Conservation (phyloP, 75 land plant genomes). For the Sequoia sempervirens region DNA sequence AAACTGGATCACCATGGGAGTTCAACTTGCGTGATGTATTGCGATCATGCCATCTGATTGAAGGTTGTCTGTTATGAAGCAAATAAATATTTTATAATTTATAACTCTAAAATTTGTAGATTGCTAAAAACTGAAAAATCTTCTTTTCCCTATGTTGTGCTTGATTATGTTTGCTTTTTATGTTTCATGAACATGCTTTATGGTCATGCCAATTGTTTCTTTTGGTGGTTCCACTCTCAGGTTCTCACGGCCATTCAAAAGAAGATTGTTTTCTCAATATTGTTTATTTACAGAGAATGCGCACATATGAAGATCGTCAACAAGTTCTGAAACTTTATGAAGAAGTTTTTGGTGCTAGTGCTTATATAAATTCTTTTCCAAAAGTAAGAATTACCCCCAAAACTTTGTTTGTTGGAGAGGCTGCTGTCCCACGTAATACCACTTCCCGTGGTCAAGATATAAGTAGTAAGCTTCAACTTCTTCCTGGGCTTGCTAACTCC, state of each 20-base stretch:
- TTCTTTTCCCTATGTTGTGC: not conserved
- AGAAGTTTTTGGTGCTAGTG: conserved; percentile 57
- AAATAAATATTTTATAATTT: not conserved
- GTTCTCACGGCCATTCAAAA: conserved; percentile 25
- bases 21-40: conserved; percentile 96
- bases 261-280: conserved; percentile 43
- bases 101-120: not conserved
- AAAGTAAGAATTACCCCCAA: conserved; percentile 38
- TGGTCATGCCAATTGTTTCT: not conserved
- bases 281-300: conserved; percentile 90
- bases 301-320: conserved; percentile 64
- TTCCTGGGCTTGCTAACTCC: conserved; percentile 53
- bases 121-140: not conserved
- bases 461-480: conserved; percentile 42
- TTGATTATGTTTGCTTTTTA: not conserved
- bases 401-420: conserved; percentile 49
- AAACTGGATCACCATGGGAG: conserved; percentile 95
- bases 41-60: conserved; percentile 76
- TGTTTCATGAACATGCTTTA: not conserved
- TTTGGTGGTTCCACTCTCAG: conserved; percentile 15
- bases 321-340: conserved; percentile 70
- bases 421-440: conserved; percentile 35
- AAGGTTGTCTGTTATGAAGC: conserved; percentile 34
- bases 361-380: conserved; percentile 53
- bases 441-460: conserved; percentile 26